A percentile compares a stretch with the other conserved stretches of the same genome.
These are phyloP conservation scores for Schizosaccharomyces osmophilus DNA, from an alignment of 805 yeast genomes.

Conservation along the genomic window DNA sequence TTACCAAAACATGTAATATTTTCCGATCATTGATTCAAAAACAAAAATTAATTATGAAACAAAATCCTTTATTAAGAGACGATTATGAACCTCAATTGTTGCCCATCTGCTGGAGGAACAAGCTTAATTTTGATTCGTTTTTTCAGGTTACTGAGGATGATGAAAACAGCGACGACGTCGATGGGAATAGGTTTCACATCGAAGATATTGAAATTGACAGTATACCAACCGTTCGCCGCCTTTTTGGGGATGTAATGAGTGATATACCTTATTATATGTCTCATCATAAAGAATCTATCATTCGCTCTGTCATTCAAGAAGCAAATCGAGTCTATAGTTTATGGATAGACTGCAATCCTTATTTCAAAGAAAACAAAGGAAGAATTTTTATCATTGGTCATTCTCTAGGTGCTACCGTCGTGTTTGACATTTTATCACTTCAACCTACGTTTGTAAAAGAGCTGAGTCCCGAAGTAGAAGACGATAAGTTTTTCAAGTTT, in stretches of 20 bases:
- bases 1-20: slow-evolving; percentile 34
- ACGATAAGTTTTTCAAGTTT: slow-evolving; percentile 30
- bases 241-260: slow-evolving; percentile 64
- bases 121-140: slow-evolving; percentile 18
- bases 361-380: slow-evolving; percentile 19
- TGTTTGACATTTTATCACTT: slow-evolving; percentile 40
- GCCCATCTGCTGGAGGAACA: slow-evolving; percentile 80
- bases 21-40: slow-evolving; percentile 15
- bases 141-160: background rate
- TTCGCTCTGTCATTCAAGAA: slow-evolving; percentile 41
- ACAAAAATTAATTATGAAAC: slow-evolving; percentile 6
- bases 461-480: slow-evolving; percentile 4
- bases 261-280: slow-evolving; percentile 68
- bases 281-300: slow-evolving; percentile 35
- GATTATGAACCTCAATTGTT: slow-evolving; percentile 14
- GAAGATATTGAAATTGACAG: slow-evolving; percentile 56
- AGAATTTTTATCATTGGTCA: slow-evolving; percentile 58
- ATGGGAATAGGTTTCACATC: slow-evolving; percentile 12
- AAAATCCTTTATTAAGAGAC: slow-evolving; percentile 1
- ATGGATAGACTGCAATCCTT: slow-evolving; percentile 43
- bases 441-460: slow-evolving; percentile 14
- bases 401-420: slow-evolving; percentile 64
- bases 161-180: background rate
- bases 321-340: slow-evolving; percentile 42
- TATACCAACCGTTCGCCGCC: slow-evolving; percentile 45